These are phyloP conservation scores for Chlamydomonas schloesseri DNA, from an alignment of 139 green algal genomes.

Conservation along the genomic window DNA sequence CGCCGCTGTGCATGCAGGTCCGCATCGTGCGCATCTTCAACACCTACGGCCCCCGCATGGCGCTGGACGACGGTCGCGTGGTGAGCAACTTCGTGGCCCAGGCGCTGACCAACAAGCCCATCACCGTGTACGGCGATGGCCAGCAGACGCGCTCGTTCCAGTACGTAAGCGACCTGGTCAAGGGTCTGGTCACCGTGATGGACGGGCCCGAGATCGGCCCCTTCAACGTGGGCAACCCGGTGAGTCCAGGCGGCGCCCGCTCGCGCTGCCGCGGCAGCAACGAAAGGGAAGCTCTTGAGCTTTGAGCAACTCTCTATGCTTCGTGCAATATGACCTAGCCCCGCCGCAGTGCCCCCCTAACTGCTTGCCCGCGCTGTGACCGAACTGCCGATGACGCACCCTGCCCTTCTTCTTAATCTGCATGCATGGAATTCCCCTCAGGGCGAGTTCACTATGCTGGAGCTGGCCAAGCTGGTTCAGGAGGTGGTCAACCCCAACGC, in stretches of 20 bases:
- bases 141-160: constrained; percentile 98
- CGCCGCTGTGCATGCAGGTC: constrained; percentile 69
- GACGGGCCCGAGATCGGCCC: constrained; percentile 93
- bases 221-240: constrained; percentile 99
- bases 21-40: constrained; percentile 99
- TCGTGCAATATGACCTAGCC: too few species aligned
- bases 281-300: too few species aligned
- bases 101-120: constrained; percentile 83
- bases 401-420: too few species aligned
- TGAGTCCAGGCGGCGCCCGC: background rate
- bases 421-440: too few species aligned
- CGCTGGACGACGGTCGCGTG: constrained; percentile 97
- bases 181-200: constrained; percentile 88
- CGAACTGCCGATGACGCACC: too few species aligned
- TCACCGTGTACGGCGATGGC: constrained; percentile 97
- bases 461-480: constrained; percentile 88
- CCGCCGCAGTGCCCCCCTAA: too few species aligned
- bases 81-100: constrained; percentile 98
- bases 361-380: too few species aligned
- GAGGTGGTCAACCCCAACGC: constrained; percentile 89
- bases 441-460: constrained; percentile 99
- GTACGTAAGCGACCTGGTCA: constrained; percentile 95
- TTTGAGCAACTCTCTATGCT: too few species aligned
- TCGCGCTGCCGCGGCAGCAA: too few species aligned
- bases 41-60: constrained; percentile 98